A percentile compares a stretch with the other conserved stretches of the same genome.
These are phyloP conservation scores for Saraca asoca DNA, from an alignment of 331 rosid species.

Conservation along the genomic window DNA sequence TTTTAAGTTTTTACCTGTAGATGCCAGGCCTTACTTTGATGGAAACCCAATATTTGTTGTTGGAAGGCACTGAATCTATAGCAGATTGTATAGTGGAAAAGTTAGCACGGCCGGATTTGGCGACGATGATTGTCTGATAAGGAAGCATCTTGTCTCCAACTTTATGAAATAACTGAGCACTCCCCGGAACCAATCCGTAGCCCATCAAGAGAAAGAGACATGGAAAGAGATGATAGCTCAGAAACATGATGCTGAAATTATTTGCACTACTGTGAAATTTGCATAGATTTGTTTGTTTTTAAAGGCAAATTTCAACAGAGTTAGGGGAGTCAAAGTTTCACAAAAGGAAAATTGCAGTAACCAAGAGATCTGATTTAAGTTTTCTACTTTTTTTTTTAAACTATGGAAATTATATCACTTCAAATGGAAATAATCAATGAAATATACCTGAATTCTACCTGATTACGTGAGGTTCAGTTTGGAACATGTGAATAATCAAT, in stretches of 20 bases:
- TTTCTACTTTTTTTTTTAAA: too few relatives aligned
- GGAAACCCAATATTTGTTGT: slow-evolving; percentile 59
- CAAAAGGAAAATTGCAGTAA: too few relatives aligned
- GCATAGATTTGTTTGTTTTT: too few relatives aligned
- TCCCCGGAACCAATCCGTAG: slow-evolving; percentile 20
- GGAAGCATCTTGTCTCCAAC: slow-evolving; percentile 29
- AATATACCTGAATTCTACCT: too few relatives aligned
- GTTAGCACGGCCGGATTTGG: slow-evolving; percentile 53
- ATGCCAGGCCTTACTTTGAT: slow-evolving; percentile 60
- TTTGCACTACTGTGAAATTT: too few relatives aligned
- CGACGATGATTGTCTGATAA: slow-evolving; percentile 45
- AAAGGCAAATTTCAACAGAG: too few relatives aligned
- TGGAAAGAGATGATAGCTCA: not conserved
- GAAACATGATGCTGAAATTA: not conserved
- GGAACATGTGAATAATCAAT: too few relatives aligned
- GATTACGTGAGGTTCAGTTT: too few relatives aligned
- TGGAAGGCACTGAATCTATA: slow-evolving; percentile 63
- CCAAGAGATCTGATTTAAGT: too few relatives aligned
- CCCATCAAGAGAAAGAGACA: slow-evolving; percentile 33
- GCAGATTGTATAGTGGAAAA: slow-evolving; percentile 78
- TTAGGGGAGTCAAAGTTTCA: too few relatives aligned
- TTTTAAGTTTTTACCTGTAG: slow-evolving; percentile 51
- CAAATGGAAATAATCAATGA: too few relatives aligned
- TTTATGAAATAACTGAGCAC: slow-evolving; percentile 41
- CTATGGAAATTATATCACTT: too few relatives aligned